Evolutionary conservation across 306 rosid genomes (phyloP).

Genomic region (Gleditsia sinensis): DNA sequence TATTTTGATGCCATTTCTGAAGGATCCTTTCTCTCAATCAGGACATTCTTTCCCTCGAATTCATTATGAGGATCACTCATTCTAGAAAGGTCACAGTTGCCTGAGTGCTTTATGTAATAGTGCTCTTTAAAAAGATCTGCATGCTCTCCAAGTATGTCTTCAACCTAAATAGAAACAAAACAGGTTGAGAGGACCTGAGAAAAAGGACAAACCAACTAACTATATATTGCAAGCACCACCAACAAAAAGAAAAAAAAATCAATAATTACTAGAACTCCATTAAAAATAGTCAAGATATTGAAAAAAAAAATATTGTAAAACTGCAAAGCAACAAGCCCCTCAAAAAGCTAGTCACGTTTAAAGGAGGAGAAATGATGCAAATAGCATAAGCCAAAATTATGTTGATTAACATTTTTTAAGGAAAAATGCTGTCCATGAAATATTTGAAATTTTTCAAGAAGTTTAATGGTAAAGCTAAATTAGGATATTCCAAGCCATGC

Average conservation of each 20-base stretch:
- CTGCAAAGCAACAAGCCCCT: background rate
- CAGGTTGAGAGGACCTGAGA: conserved; percentile 20
- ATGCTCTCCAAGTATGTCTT: conserved; percentile 81
- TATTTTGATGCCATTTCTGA: conserved; percentile 69
- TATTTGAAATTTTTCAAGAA: background rate
- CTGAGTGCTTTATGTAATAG: conserved; percentile 67
- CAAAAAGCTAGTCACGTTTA: background rate
- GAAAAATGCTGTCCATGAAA: background rate
- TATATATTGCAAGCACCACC: background rate
- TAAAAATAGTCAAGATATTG: background rate
- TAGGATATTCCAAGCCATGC: background rate
- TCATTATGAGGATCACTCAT: conserved; percentile 93
- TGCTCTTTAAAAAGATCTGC: conserved; percentile 79
- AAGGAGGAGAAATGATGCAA: background rate
- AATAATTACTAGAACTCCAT: conserved; percentile 8
- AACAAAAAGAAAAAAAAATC: background rate
- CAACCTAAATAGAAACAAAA: conserved; percentile 55
- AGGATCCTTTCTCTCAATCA: conserved; percentile 67
- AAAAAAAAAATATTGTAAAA: background rate
- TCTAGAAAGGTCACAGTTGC: conserved; percentile 85
- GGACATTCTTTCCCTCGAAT: conserved; percentile 79
- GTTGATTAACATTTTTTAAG: conserved; percentile 2
- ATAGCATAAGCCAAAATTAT: background rate
- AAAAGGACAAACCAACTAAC: background rate
- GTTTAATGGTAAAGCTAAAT: background rate